These are phyloP conservation scores for Eucalyptus pauciflora DNA, from an alignment of 345 rosid species.

Conservation along the genomic window DNA sequence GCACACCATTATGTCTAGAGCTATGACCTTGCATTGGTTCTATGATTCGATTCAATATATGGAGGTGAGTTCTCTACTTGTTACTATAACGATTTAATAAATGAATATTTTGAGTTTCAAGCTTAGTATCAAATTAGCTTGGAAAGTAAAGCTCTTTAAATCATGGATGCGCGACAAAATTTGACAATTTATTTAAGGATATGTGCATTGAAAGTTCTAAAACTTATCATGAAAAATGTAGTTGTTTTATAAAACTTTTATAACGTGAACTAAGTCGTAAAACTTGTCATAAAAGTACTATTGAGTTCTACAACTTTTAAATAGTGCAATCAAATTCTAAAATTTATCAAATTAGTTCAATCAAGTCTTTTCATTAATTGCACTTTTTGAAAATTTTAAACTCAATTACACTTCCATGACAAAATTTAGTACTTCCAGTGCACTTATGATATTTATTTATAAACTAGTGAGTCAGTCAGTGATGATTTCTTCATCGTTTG, in stretches of 20 bases:
- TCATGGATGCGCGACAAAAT: not conserved
- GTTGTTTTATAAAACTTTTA: too few species aligned
- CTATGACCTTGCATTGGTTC: not conserved
- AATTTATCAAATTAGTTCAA: not conserved
- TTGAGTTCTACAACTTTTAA: not conserved
- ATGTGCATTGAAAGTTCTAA: not conserved
- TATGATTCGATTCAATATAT: not conserved
- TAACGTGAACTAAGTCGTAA: too few species aligned
- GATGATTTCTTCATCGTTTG: not conserved
- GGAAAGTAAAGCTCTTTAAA: not conserved
- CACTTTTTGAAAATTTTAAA: not conserved
- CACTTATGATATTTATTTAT: not conserved
- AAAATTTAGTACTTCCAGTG: too few species aligned
- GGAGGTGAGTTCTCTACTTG: not conserved
- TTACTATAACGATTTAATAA: not conserved
- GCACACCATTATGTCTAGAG: not conserved
- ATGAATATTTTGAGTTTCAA: not conserved
- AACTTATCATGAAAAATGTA: not conserved
- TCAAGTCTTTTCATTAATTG: not conserved
- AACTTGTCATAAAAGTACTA: not conserved
- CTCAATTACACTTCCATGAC: rapidly evolving
- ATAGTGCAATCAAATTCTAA: not conserved
- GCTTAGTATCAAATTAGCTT: not conserved
- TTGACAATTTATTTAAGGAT: not conserved
- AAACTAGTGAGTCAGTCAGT: rapidly evolving